Evolutionary conservation across 352 stramenopile species (phyloP), one percentile per base, ranked within the genome.

Genomic region (Pythium periplocum): DNA sequence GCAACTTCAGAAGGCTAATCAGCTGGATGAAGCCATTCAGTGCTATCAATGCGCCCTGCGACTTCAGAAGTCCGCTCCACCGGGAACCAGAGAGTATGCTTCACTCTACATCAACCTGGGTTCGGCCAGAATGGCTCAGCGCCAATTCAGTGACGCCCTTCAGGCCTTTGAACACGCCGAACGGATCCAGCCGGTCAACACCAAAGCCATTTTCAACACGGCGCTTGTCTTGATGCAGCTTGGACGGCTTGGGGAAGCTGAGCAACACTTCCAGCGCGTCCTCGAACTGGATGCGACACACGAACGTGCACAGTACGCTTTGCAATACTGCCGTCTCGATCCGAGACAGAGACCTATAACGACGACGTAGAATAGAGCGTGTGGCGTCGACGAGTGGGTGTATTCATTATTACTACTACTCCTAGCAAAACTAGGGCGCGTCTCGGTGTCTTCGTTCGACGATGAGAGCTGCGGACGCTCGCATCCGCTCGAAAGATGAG

Each of bases 91-190:
- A 2, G 61, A 75, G 34, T 89, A 86, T 38, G 74, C 78, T 30
- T 87, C 80, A 4, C 48, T 89, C 43, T 68, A 86, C 39, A 67
- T 91, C 48, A 91, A 89, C 56, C 57, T 83, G n/a, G 75, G 75
- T 17, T 85, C 73, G 17, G 80, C 76, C 1, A 57, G 68, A 11
- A 73, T 87, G 60, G 48, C 57, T 5, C 66, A 83, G 52, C 59
- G 62, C 26, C 63, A 71, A 12, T 62, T 66, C 44, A 50, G 45
- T 0, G 60, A 75, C 4, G 80, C 80, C 8, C 54, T 86, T 0
- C 55, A 46, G 8, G 64, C 56, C 0, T 80, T 85, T 51, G 36
- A 68, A 12, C 53, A 68, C 10, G 78, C 80, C 2, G 61, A 74
- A 26, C 70, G 51, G 6, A 73, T 87, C 17, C 71, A 89, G 45